Evolutionary conservation across 2,329 filamentous ascomycete species (phyloP).

Genomic region (Calonectria pseudoturangicola): DNA sequence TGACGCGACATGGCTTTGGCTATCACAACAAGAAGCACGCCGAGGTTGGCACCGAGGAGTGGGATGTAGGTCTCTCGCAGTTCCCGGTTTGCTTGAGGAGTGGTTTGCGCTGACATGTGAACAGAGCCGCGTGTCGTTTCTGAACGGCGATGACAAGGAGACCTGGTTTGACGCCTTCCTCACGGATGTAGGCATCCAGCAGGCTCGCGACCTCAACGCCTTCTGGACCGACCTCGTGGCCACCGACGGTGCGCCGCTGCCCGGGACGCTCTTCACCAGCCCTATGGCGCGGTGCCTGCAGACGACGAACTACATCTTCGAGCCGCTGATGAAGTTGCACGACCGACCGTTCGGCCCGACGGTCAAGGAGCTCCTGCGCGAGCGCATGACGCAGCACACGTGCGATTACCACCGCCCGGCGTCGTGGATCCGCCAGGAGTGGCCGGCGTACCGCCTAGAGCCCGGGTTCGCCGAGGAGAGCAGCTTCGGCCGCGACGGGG

Average conservation of each 20-base stretch:
- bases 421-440: conserved; percentile 68
- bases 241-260: conserved; percentile 69
- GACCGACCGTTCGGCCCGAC: conserved; percentile 67
- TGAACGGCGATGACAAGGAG: conserved; percentile 62
- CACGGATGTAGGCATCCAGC: conserved; percentile 70
- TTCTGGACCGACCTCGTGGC: conserved; percentile 71
- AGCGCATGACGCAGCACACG: conserved; percentile 76
- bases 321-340: conserved; percentile 60
- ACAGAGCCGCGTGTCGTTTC: conserved; percentile 60
- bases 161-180: conserved; percentile 68
- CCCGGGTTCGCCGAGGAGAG: conserved; percentile 73
- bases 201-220: conserved; percentile 69
- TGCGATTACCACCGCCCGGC: conserved; percentile 74
- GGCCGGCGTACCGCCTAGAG: conserved; percentile 72
- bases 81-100: not conserved
- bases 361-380: conserved; percentile 76
- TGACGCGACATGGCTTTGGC: conserved; percentile 76
- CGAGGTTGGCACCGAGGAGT: conserved; percentile 74
- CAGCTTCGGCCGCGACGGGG: conserved; percentile 68
- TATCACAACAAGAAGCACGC: conserved; percentile 69
- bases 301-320: conserved; percentile 72
- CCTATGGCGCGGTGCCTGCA: conserved; percentile 76
- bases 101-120: conserved; percentile 13
- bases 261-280: conserved; percentile 73
- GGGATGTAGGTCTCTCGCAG: conserved; percentile 65